These are phyloP conservation scores for Pisolithus sp. DNA, from an alignment of 768 basidiomycete genomes.

Conservation along the genomic window DNA sequence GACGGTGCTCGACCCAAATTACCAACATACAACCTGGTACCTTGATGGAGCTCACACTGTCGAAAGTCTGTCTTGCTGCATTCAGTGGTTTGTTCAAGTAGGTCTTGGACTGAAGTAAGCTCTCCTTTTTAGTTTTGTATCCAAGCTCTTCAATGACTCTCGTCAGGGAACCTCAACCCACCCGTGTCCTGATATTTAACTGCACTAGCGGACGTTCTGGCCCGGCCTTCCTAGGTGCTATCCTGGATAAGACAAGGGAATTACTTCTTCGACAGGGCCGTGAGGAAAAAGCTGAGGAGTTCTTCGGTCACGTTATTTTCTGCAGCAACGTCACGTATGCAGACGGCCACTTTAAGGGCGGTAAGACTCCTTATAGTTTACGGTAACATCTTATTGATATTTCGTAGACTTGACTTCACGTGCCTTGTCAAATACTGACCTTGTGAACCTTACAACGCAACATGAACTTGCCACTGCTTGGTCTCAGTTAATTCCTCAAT, in stretches of 20 bases:
- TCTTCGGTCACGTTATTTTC: conserved; percentile 87
- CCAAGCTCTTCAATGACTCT: conserved; percentile 1
- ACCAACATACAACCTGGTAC: conserved; percentile 65
- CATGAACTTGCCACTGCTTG: conserved; percentile 71
- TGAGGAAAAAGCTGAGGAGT: conserved; percentile 33
- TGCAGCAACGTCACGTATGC: conserved; percentile 95
- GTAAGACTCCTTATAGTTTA: conserved; percentile 35
- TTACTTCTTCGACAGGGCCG: conserved; percentile 39
- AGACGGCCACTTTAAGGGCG: conserved; percentile 85
- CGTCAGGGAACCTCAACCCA: conserved; percentile 17
- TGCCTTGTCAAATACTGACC: conserved; percentile 55
- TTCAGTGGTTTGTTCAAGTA: conserved; percentile 79
- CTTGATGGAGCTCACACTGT: conserved; percentile 94
- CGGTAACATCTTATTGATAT: neutral
- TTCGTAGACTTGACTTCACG: conserved; percentile 69
- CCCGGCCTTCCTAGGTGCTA: conserved; percentile 53
- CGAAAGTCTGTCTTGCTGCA: conserved; percentile 83
- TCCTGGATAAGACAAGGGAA: conserved; percentile 45
- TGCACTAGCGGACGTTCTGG: conserved; percentile 90
- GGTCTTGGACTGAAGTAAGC: conserved; percentile 39
- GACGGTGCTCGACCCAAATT: conserved; percentile 56
- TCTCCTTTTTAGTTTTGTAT: neutral
- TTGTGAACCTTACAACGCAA: conserved; percentile 67
- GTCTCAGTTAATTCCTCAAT: conserved; percentile 55
- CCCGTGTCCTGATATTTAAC: conserved; percentile 83